Conservation (phyloP, 2,329 filamentous ascomycete genomes). For the Ophiostoma sp. region DNA sequence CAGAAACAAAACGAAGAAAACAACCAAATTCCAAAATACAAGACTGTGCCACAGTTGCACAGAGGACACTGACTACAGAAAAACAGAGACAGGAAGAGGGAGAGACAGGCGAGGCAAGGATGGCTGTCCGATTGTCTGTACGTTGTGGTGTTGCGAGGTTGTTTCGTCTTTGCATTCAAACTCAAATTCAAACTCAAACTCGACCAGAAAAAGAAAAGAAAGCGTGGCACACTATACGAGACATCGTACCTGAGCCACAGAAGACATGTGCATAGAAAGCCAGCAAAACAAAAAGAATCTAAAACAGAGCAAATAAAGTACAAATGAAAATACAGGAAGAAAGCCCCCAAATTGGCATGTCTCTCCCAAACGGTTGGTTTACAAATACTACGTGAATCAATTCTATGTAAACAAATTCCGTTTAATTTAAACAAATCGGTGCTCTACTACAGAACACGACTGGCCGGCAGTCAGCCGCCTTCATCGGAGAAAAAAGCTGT, state of each 20-base stretch:
- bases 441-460: background rate
- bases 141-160: background rate
- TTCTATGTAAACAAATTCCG: background rate
- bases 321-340: background rate
- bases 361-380: constrained; percentile 10
- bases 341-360: constrained; percentile 19
- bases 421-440: background rate
- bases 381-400: background rate
- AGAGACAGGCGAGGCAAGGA: constrained; percentile 19
- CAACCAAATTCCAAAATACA: background rate
- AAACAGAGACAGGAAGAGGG: background rate
- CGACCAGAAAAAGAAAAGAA: background rate
- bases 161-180: background rate
- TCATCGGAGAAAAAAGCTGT: constrained; percentile 6
- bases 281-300: background rate
- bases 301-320: background rate
- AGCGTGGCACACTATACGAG: background rate
- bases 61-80: background rate
- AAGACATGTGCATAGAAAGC: background rate
- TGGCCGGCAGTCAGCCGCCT: background rate
- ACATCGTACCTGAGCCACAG: background rate
- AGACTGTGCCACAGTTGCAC: background rate
- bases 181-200: background rate
- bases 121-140: background rate
- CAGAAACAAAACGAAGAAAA: background rate